These are phyloP conservation scores for Adansonia digitata DNA, from an alignment of 345 rosid species.

Conservation along the genomic window DNA sequence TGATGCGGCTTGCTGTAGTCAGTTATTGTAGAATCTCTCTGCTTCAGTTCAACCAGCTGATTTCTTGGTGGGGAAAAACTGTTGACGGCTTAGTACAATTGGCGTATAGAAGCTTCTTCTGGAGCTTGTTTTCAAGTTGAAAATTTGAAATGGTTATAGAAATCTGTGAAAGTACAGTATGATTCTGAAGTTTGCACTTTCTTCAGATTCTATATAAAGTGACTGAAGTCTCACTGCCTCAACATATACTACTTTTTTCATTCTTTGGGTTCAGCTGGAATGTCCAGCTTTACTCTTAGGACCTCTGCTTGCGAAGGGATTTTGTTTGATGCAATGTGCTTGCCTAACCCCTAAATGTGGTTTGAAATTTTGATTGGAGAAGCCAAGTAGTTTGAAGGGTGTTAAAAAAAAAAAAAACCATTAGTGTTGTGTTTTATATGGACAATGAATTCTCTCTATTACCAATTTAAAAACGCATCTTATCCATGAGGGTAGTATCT, in stretches of 20 bases:
- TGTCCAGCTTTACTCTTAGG: background rate
- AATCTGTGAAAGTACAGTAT: background rate
- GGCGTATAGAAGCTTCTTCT: background rate
- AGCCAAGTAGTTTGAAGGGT: background rate
- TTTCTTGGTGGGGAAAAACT: constrained; percentile 9
- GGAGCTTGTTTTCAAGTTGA: constrained; percentile 7
- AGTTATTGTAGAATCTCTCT: constrained; percentile 9
- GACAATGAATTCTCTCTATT: background rate
- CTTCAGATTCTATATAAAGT: background rate
- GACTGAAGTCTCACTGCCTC: background rate
- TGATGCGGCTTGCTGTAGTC: constrained; percentile 17
- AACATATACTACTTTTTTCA: background rate
- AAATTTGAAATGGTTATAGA: background rate
- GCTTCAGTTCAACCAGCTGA: constrained; percentile 19
- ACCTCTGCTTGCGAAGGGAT: background rate
- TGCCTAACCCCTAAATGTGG: background rate
- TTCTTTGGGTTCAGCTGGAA: background rate
- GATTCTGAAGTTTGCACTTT: background rate
- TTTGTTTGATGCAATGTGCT: background rate
- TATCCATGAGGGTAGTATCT: background rate
- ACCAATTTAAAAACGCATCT: background rate
- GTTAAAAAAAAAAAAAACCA: no score
- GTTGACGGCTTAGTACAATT: constrained; percentile 3
- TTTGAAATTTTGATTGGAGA: background rate
- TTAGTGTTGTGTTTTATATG: background rate